Base-by-base conservation (phyloP, 306 rosid species). In the Fragaria iinumae region DNA sequence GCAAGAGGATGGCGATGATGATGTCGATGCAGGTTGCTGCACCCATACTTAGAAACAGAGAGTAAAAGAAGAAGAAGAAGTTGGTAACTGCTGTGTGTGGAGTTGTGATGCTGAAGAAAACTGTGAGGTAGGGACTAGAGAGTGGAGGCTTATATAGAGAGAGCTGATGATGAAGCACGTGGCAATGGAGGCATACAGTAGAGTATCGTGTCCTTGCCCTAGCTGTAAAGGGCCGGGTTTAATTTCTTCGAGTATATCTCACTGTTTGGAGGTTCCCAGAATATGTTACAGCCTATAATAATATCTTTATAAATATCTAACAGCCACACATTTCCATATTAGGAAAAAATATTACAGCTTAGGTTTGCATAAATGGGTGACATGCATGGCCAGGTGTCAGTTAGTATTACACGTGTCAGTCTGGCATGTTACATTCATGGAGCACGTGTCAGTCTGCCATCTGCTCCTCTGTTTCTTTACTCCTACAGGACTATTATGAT, bases 1-100 rank as follows among this genome's bases (percentile, higher is more conserved):
- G 98, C 74, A 93, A 83, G 55, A 93, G 48, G 84, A 93, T 89
- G 73, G 98, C 98, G 9, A 93, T 39, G 25, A 93, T 13, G 75
- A 93, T 91, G 81, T 93, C 98, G 34, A 93, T 2, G 85, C 80
- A 91, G 79, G 39, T 90, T 0, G 77, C 78, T 10, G 89, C 83
- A 49, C 93, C 79, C 23, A 59, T 64, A 0, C 82, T 72, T 83
- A 87, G 86, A 74, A 12, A 47, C 17, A 3, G 0, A 36, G 23
- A 36, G 13, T 11, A 59, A 27, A 23, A 57, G 34, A 21, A 57
- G 6, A n/a, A 23, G 36, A 25, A 21, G 63, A 25, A 25, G 27
- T 23, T 23, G 34, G 34, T 60, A 59, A 27, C 66, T 25, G 66
- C 66, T 27, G 62, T n/a, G 29, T 55, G 1, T 9, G 5, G 0